Evolutionary conservation across 805 yeast species (phyloP).

Genomic region (Wickerhamiella alocasiicola): DNA sequence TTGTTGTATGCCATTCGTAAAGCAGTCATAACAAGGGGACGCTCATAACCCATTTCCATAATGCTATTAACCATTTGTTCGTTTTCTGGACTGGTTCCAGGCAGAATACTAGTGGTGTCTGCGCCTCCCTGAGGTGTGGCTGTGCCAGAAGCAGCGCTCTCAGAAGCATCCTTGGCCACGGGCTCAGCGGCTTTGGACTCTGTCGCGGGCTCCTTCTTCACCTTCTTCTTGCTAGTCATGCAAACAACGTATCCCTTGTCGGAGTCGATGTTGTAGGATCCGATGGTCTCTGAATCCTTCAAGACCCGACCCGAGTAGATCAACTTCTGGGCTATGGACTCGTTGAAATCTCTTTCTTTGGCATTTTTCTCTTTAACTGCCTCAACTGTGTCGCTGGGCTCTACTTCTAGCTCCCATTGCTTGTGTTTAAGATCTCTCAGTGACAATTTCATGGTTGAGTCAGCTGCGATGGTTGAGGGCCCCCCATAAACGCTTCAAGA

Average conservation of each 20-base stretch:
- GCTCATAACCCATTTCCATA: constrained; percentile 92
- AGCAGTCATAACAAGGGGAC: constrained; percentile 79
- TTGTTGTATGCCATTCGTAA: constrained; percentile 91
- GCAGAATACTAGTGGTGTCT: constrained; percentile 20
- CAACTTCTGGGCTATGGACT: constrained; percentile 63
- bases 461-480: too few relatives aligned
- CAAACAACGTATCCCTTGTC: constrained; percentile 78
- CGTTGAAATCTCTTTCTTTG: constrained; percentile 46
- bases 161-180: background rate
- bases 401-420: constrained; percentile 68
- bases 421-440: constrained; percentile 91
- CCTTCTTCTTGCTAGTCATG: constrained; percentile 54
- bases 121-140: constrained; percentile 23
- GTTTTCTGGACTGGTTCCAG: constrained; percentile 31
- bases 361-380: constrained; percentile 68
- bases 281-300: constrained; percentile 67
- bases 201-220: constrained; percentile 18
- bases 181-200: constrained; percentile 12
- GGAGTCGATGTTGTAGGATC: constrained; percentile 62
- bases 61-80: constrained; percentile 66
- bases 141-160: background rate
- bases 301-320: constrained; percentile 89
- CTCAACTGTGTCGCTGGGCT: constrained; percentile 50
- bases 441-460: constrained; percentile 62
- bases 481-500: too few relatives aligned